A percentile compares a stretch with the other conserved stretches of the same genome.
phyloP scores from a whole-genome alignment of 805 yeast species.

The Candida piceae region DNA sequence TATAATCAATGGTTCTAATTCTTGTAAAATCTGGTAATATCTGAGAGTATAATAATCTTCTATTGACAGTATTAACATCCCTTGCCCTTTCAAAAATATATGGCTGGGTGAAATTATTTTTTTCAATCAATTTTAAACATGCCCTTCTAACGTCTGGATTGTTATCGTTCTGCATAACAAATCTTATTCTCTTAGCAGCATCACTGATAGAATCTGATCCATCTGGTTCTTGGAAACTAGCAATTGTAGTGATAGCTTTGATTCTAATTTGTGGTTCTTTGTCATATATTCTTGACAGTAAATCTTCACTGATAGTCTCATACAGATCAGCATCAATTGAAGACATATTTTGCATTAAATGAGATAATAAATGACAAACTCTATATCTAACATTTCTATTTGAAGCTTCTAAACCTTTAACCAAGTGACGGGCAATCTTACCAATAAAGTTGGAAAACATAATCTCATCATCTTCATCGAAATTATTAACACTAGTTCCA shows the following conservation, averaged over 20 bases:
- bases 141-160: conserved; percentile 88
- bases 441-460: conserved; percentile 51
- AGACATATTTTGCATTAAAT: conserved; percentile 63
- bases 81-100: conserved; percentile 74
- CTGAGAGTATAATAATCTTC: conserved; percentile 68
- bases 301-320: conserved; percentile 52
- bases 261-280: conserved; percentile 74
- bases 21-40: conserved; percentile 64
- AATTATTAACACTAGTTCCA: conserved; percentile 29
- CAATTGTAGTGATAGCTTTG: conserved; percentile 77
- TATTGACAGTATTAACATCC: conserved; percentile 65
- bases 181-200: conserved; percentile 42
- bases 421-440: conserved; percentile 55
- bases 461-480: conserved; percentile 28
- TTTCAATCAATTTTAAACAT: conserved; percentile 65
- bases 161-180: conserved; percentile 68
- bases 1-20: conserved; percentile 44
- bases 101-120: conserved; percentile 47
- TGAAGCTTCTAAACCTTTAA: conserved; percentile 74
- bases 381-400: conserved; percentile 76
- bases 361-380: conserved; percentile 69
- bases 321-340: conserved; percentile 73
- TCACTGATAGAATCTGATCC: conserved; percentile 38
- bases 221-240: conserved; percentile 65
- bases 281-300: conserved; percentile 62